Evolutionary conservation across 768 basidiomycete genomes (phyloP), one percentile per base, ranked within the genome.

Genomic region (Punctularia strigosozonata): DNA sequence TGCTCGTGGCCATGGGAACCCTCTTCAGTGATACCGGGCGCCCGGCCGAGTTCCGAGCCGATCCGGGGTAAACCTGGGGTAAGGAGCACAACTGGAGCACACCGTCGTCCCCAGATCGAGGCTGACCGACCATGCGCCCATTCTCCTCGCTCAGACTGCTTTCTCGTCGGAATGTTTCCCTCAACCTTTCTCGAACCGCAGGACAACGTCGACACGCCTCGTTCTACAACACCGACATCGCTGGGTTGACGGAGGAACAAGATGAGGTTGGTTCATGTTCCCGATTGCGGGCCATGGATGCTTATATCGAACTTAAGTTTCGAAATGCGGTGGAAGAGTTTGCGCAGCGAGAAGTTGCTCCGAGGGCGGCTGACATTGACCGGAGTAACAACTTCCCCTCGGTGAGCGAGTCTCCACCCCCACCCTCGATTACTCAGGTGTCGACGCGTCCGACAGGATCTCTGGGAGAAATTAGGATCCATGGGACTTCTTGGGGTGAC

Each of bases 401-500:
- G 43, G 87, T 89, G 51, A 46, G 73, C 17, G 24, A 33, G 20
- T 13, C 14, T 33, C 24, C 15, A 33, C 12, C 15, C 17, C 8
- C 18, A 15, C 7, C 17, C 24, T 32, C 25, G 25, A 33, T 25
- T 17, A 14, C 28, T 34, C n/a, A n/a, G 3, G 6, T 6, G 14
- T 15, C 18, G 2, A 34, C 18, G 17, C 32, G 20, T 22, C 24
- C 24, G 13, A 7, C 38, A 90, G 85, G 77, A 85, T 53, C 62
- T 94, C 28, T 90, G 89, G 80, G 75, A 81, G 53, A 89, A 88
- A 58, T 67, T 97, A 33, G 88, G 91, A 4, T 70, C 73, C 17
- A 94, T 98, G 91, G 92, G 92, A 7, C 67, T 97, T 21, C 72
- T 97, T 14, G 91, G 91, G 41, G 66, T 85, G 19, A 97, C 91